These are phyloP conservation scores for Penicillium tannophilum DNA, from an alignment of 495 filamentous ascomycete species.

Conservation along the genomic window DNA sequence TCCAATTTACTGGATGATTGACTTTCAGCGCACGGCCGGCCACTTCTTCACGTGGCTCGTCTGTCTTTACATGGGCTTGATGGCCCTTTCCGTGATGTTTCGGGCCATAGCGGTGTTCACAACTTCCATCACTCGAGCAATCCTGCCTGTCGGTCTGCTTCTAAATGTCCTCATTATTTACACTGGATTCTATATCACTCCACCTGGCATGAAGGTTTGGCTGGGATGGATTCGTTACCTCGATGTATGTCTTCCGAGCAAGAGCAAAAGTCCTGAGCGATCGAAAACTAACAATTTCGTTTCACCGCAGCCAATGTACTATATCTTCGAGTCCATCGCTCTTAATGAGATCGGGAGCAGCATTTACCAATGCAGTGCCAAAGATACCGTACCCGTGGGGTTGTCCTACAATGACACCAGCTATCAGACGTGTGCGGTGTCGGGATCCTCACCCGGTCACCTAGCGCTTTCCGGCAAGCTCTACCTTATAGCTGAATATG, in stretches of 20 bases:
- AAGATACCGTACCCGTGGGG: slow-evolving; percentile 6
- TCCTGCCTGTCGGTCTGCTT: slow-evolving; percentile 86
- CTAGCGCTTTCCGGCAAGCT: slow-evolving; percentile 41
- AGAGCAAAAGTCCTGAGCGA: background rate
- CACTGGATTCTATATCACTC: slow-evolving; percentile 85
- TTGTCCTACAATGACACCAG: slow-evolving; percentile 23
- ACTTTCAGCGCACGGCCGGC: slow-evolving; percentile 71
- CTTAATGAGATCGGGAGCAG: background rate
- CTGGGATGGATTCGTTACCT: slow-evolving; percentile 86
- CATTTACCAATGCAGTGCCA: slow-evolving; percentile 1
- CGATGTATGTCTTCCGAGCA: slow-evolving; percentile 44
- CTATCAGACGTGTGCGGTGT: slow-evolving; percentile 42
- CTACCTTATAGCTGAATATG: slow-evolving; percentile 48
- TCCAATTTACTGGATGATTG: slow-evolving; percentile 83
- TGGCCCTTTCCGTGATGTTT: slow-evolving; percentile 76
- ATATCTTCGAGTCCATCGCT: slow-evolving; percentile 31
- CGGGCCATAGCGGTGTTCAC: slow-evolving; percentile 77
- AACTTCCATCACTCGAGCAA: slow-evolving; percentile 75
- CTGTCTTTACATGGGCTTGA: slow-evolving; percentile 68
- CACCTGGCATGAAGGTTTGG: slow-evolving; percentile 71
- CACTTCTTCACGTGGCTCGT: slow-evolving; percentile 66
- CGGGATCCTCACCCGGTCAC: slow-evolving; percentile 49
- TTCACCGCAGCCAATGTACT: slow-evolving; percentile 32
- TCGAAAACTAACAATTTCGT: background rate
- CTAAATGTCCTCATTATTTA: slow-evolving; percentile 75